Conservation (phyloP, 352 stramenopile genomes). For the Phytophthora agathidicida region DNA sequence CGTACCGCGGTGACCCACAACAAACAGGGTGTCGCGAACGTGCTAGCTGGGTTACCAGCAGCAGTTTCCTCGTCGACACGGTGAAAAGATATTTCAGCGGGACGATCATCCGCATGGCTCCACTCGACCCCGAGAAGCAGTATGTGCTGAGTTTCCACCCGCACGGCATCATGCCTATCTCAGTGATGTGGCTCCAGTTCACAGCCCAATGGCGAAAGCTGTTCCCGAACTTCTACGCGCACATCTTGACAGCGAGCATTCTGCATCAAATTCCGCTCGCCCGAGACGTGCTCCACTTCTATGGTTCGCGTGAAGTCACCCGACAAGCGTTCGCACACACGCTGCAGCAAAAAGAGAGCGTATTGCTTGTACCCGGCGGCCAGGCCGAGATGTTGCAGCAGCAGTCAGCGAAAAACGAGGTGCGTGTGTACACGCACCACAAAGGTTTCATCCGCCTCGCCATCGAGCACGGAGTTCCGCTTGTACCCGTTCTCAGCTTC, state of each 20-base stretch:
- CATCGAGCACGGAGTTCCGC: slow-evolving; percentile 71
- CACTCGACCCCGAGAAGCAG: slow-evolving; percentile 59
- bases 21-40: slow-evolving; percentile 65
- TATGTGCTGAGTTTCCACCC: slow-evolving; percentile 85
- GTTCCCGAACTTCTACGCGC: slow-evolving; percentile 71
- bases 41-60: slow-evolving; percentile 42
- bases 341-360: slow-evolving; percentile 61
- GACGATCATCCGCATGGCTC: slow-evolving; percentile 60
- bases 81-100: slow-evolving; percentile 72
- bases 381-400: slow-evolving; percentile 87
- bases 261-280: slow-evolving; percentile 81
- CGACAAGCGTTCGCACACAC: slow-evolving; percentile 58
- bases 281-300: slow-evolving; percentile 79
- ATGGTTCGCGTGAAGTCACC: slow-evolving; percentile 77
- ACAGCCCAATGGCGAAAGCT: slow-evolving; percentile 65
- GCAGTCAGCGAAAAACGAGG: slow-evolving; percentile 56
- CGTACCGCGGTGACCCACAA: slow-evolving; percentile 70
- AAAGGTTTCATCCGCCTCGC: slow-evolving; percentile 83
- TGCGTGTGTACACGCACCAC: slow-evolving; percentile 79
- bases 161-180: slow-evolving; percentile 80
- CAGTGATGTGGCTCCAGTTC: slow-evolving; percentile 83
- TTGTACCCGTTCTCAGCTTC: slow-evolving; percentile 84
- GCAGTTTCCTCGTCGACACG: slow-evolving; percentile 59
- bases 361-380: slow-evolving; percentile 79
- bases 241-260: slow-evolving; percentile 78